Conservation (phyloP, 257 asterid genomes). For the Nemophila menziesii region DNA sequence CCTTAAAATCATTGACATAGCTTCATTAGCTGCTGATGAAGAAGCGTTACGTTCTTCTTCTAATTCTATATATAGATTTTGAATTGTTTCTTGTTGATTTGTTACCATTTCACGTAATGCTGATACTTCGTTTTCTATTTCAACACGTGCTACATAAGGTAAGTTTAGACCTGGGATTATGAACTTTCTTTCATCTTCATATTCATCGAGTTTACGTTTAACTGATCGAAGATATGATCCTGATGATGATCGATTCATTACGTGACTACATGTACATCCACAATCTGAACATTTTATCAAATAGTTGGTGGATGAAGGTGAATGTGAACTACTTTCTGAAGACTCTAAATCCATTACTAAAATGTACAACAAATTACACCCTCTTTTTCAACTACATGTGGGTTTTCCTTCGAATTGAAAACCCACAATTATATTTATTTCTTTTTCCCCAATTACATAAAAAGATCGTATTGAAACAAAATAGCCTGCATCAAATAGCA, state of each 20-base stretch:
- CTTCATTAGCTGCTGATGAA: constrained; percentile 89
- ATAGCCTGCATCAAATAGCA: not conserved
- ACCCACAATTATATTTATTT: not conserved
- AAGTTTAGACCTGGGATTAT: constrained; percentile 30
- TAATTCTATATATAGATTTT: constrained; percentile 59
- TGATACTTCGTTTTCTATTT: constrained; percentile 61
- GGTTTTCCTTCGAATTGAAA: not conserved
- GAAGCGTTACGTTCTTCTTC: constrained; percentile 97
- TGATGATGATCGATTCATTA: constrained; percentile 30
- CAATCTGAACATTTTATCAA: constrained; percentile 58
- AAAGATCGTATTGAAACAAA: not conserved
- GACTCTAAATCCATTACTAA: constrained; percentile 43
- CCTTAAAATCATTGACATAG: constrained; percentile 93
- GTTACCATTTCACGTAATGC: constrained; percentile 72
- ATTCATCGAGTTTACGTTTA: constrained; percentile 54
- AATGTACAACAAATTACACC: constrained; percentile 16
- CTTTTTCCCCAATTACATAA: constrained; percentile 6
- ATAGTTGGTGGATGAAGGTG: constrained; percentile 28
- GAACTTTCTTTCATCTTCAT: constrained; percentile 29
- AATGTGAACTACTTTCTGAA: not conserved
- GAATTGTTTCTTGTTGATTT: constrained; percentile 62
- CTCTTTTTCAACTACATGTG: not conserved
- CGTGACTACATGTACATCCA: constrained; percentile 45
- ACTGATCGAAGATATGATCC: constrained; percentile 52
- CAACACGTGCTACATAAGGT: constrained; percentile 68